These are phyloP conservation scores for Hymenoscyphus scutula DNA, from an alignment of 2,329 filamentous ascomycete genomes.

Conservation along the genomic window DNA sequence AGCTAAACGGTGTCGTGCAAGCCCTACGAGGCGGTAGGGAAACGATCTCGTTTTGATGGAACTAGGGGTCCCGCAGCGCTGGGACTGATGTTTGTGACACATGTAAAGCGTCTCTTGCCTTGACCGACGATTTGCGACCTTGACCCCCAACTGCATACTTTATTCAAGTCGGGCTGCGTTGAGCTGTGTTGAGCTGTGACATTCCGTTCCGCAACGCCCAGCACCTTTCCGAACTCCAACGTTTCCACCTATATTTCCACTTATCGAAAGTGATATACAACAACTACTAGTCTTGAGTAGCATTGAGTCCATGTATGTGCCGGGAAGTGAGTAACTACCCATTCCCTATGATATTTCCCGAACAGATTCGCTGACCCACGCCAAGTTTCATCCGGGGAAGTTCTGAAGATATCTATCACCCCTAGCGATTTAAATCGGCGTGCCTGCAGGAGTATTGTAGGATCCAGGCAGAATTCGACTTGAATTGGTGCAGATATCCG, in stretches of 20 bases:
- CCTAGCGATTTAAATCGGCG: constrained; percentile 12
- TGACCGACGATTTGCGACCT: constrained; percentile 12
- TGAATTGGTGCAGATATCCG: constrained; percentile 17
- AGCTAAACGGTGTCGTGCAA: constrained; percentile 9
- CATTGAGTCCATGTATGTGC: not conserved
- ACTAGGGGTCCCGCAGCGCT: constrained; percentile 5
- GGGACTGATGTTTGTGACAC: constrained; percentile 12
- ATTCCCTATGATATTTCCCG: constrained; percentile 17
- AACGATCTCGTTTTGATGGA: not conserved
- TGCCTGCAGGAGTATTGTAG: constrained; percentile 17
- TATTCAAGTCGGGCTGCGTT: constrained; percentile 12
- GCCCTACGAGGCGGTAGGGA: constrained; percentile 6
- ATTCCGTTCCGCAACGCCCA: constrained; percentile 13
- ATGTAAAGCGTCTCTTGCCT: constrained; percentile 5
- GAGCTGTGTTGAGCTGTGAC: constrained; percentile 10
- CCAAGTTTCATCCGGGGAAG: not conserved
- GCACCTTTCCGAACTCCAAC: constrained; percentile 12
- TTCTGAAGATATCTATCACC: constrained; percentile 7
- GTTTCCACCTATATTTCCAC: constrained; percentile 7
- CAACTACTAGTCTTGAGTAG: not conserved
- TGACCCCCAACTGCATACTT: not conserved
- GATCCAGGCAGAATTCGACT: constrained; percentile 16
- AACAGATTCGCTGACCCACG: not conserved
- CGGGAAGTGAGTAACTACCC: not conserved
- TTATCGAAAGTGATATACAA: constrained; percentile 12